Evolutionary conservation across 768 basidiomycete genomes (phyloP), one percentile per base, ranked within the genome.

Genomic region (Termitomyces sp.): DNA sequence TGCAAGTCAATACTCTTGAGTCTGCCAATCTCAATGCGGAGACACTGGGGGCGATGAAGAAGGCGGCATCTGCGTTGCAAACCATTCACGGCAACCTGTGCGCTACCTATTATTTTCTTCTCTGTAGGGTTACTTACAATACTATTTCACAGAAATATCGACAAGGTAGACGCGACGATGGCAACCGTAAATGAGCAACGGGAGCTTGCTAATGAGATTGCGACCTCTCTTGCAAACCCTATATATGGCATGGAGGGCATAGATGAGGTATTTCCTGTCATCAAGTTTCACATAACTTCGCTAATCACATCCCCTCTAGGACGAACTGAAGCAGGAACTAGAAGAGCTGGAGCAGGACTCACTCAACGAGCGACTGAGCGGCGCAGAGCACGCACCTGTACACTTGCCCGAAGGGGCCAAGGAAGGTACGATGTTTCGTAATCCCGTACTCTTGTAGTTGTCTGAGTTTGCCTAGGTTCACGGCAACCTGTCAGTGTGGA

Each of bases 21-120:
- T 93, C 91, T 16, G 97, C 97, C 44, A 98, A 98, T 77, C 82
- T 98, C 73, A 98, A 99, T 71, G 88, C 91, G 68, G 95, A 98
- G 81, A 98, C 95, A 14, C 93, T 99, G 91, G 79, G 84, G 22
- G 95, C 91, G 27, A 97, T 99, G 92, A 97, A 95, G 89, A 90
- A 91, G 72, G 96, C 91, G 37, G 83, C 94, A 0, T 86, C 88
- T 60, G 97, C 90, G 27, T 83, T 98, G 72, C 89, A 88, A 73
- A 81, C 84, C 48, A 97, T 98, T 54, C 96, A 98, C 65, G 87
- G 87, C 45, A 86, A 86, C 68, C 80, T 97, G 95, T 97, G 61
- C 70, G 94, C 87, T 27, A 48, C 53, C 33, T 26, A 51, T 45
- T 22, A 42, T 53, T 20, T 20, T 27, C 49, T 22, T 16, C 40